A percentile compares a stretch with the other conserved stretches of the same genome.
Conservation (phyloP, 1,139 yeast species). For the Candida mesenterica region DNA sequence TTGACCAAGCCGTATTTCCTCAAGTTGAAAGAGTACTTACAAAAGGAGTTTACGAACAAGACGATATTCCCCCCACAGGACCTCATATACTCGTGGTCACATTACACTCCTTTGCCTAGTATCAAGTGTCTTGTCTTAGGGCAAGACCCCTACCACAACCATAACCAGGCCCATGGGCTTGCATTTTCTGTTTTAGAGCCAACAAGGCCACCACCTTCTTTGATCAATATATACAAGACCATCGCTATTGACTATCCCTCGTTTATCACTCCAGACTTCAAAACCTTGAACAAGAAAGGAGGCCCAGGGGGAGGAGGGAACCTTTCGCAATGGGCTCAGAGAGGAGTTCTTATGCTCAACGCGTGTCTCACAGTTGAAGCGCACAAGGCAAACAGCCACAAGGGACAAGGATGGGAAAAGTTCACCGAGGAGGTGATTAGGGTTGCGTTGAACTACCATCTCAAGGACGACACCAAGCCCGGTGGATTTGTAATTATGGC, state of each 20-base stretch:
- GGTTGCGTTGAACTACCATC: conserved; percentile 39
- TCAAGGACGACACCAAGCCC: conserved; percentile 19
- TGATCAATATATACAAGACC: conserved; percentile 83
- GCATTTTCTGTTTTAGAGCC: conserved; percentile 91
- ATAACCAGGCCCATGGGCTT: conserved; percentile 92
- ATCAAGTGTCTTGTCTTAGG: conserved; percentile 85
- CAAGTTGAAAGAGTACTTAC: conserved; percentile 62
- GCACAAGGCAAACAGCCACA: conserved; percentile 90
- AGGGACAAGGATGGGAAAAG: conserved; percentile 88
- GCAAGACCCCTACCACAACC: conserved; percentile 95
- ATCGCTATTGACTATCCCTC: conserved; percentile 70
- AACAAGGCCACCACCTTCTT: conserved; percentile 85
- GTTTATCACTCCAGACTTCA: conserved; percentile 54
- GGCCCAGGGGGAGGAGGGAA: conserved; percentile 55
- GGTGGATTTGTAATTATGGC: conserved; percentile 74
- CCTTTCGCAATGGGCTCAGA: conserved; percentile 78
- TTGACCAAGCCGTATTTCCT: conserved; percentile 84
- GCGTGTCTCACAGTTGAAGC: conserved; percentile 91
- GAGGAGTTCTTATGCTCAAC: conserved; percentile 87
- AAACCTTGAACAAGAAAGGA: conserved; percentile 25
- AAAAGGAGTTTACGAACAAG: conserved; percentile 33
- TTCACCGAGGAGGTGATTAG: conserved; percentile 75
- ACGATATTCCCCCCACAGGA: conserved; percentile 73
- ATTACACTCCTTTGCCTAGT: conserved; percentile 71
- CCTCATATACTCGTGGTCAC: conserved; percentile 92